phyloP scores from a whole-genome alignment of 768 basidiomycete genomes.

The Chalciporus sphaerocephalus region DNA sequence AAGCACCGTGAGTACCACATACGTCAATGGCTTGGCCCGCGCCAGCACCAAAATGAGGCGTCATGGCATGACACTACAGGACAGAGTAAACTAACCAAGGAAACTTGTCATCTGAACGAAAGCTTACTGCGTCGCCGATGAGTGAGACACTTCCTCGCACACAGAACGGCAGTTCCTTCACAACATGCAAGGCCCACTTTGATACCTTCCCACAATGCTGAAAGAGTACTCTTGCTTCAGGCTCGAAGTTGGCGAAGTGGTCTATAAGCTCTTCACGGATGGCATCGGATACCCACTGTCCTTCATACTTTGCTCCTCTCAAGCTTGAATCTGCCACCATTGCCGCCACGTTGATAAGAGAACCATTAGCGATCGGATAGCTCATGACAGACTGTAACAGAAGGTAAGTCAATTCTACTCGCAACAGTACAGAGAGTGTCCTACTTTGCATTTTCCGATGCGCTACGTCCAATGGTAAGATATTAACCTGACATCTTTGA shows the following conservation, averaged over 20 bases:
- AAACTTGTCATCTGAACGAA: not conserved
- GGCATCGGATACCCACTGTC: slow-evolving; percentile 29
- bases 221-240: slow-evolving; percentile 29
- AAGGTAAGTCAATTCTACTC: not conserved
- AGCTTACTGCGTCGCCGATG: slow-evolving; percentile 46
- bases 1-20: not conserved
- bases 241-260: slow-evolving; percentile 34
- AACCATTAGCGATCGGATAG: slow-evolving; percentile 38
- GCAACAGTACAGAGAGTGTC: not conserved
- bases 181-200: slow-evolving; percentile 43
- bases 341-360: slow-evolving; percentile 35
- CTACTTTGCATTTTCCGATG: slow-evolving; percentile 8
- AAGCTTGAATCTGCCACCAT: slow-evolving; percentile 27
- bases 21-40: slow-evolving; percentile 30
- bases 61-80: slow-evolving; percentile 25
- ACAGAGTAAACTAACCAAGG: not conserved
- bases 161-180: slow-evolving; percentile 39
- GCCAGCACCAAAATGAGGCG: slow-evolving; percentile 21
- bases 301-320: slow-evolving; percentile 30
- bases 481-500: slow-evolving; percentile 10
- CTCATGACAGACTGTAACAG: slow-evolving; percentile 34
- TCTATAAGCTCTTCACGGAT: slow-evolving; percentile 31
- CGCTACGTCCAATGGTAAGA: slow-evolving; percentile 16
- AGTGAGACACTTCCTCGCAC: slow-evolving; percentile 40
- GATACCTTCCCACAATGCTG: slow-evolving; percentile 36